Evolutionary conservation across 225 moss, liverwort and hornwort genomes (phyloP).

Genomic region (Rhytidiadelphus loreus): DNA sequence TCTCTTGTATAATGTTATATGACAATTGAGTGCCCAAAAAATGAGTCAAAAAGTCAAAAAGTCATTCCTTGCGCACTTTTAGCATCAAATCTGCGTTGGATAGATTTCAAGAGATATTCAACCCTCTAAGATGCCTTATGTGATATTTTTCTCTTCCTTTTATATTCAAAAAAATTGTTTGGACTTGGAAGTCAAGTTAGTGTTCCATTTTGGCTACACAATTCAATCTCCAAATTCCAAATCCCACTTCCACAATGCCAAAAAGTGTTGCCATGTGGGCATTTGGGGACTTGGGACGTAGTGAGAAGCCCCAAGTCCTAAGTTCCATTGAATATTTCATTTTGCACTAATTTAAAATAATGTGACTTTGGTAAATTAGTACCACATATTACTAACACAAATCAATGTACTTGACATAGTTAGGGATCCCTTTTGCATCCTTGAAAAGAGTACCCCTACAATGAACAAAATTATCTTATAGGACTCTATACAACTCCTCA

Average conservation of each 20-base stretch:
- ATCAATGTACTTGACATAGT: not conserved
- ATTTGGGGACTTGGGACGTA: not conserved
- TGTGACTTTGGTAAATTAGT: not conserved
- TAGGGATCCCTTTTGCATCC: not conserved
- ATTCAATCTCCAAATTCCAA: too few species aligned
- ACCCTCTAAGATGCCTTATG: not conserved
- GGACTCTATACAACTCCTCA: not conserved
- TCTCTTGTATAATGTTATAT: not conserved
- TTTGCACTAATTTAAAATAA: not conserved
- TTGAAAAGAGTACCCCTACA: not conserved
- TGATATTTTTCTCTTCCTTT: not conserved
- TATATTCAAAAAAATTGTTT: not conserved
- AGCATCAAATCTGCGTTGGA: not conserved
- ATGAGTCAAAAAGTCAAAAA: not conserved
- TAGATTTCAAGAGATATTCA: not conserved
- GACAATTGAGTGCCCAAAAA: rapidly evolving
- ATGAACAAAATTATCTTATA: not conserved
- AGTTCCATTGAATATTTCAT: not conserved
- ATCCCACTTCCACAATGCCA: too few species aligned
- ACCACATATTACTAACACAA: not conserved
- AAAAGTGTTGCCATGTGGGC: not conserved
- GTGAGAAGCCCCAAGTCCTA: not conserved
- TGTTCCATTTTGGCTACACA: not conserved
- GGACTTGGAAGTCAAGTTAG: rapidly evolving
- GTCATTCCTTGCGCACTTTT: rapidly evolving